Base-by-base conservation (phyloP, 2,329 filamentous ascomycete species). In the Aspergillus fumigatus region DNA sequence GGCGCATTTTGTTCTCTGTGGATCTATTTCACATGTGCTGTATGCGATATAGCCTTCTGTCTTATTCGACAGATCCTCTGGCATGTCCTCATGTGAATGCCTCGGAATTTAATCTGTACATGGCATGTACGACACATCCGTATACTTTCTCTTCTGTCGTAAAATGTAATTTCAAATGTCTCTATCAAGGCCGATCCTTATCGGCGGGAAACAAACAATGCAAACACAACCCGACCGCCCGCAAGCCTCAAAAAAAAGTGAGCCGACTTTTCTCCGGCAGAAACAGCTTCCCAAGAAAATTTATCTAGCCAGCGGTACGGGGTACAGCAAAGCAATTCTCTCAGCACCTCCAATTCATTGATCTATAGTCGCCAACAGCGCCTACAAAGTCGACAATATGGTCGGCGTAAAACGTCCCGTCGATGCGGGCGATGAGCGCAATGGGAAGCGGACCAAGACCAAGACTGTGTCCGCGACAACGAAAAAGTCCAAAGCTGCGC, bases 401-500 rank as follows among this genome's bases (percentile, higher is more conserved):
- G 71, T 73, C 51, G 74, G 74, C 55, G 62, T 76, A 27, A 77
- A 77, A 64, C 74, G 75, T 57, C 66, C 67, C 26, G 70, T 74
- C 26, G 74, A 76, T 53, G 58, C 63, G 52, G 62, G 66, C 27
- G 73, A 76, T 45, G 72, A 73, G 48, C 68, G 71, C 64, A 70
- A 69, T 63, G 72, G 73, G 55, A 76, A 77, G 62, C 71, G 73
- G 55, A 74, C 67, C 57, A 77, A 76, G 63, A 62, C 62, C 45
- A 62, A 63, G 58, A 64, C 60, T 14, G 50, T 40, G 17, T 48
- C 57, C n/a, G 60, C 57, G 48, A 48, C 61, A 26, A 51, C 59
- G 43, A 73, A 71, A 57, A 70, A 67, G 53, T 56, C 60, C 52
- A 70, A 72, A 58, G 59, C 62, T 29, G 63, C 57, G 29, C 59